Base-by-base conservation (phyloP, 2,329 filamentous ascomycete genomes). In the Pseudocercospora vitis region DNA sequence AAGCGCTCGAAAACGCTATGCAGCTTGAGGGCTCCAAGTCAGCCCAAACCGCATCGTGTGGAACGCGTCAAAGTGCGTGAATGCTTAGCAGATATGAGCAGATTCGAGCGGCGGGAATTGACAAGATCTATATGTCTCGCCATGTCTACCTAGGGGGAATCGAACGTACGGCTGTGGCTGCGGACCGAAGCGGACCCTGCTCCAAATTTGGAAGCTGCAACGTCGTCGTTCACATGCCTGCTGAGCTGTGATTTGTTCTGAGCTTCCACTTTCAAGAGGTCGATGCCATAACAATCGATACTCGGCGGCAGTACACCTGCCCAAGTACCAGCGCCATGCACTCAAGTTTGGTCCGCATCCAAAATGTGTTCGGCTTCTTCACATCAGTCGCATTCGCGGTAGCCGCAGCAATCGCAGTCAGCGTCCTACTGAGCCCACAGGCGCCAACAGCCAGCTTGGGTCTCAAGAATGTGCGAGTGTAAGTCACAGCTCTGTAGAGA, bases 281-380 rank as follows among this genome's bases (percentile, higher is more conserved):
- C 42, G 29, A 45, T 45, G 42, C 24, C 21, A 45, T 31, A 45
- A 11, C 26, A 44, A 7, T 28, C 14, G 3, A 14, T n/a, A n/a
- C 3, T 14, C 42, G 29, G 4, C 2, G 26, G 42, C 42, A 45
- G 32, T 45, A 18, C 6, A 11, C 14, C 11, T 45, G 42, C 42
- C 26, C 2, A 29, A 45, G n/a, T 32, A 48, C 19, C 24, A 2
- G 68, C 76, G 79, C 56, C 57, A 97, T 99, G 94, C 87, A 96
- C 75, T 95, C 89, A 69, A 83, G 87, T 42, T 75, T 95, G 45
- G 90, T 88, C 59, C 89, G 94, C 63, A 73, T 87, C 63, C 94
- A 99, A 74, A 92, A 90, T 76, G 86, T 91, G 71, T 99, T 99
- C 72, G 91, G 94, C 73, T 96, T 95, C 83, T 96, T 97, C 80